Evolutionary conservation across 2,329 filamentous ascomycete genomes (phyloP), one percentile per base, ranked within the genome.

Genomic region (Fusarium setosum): DNA sequence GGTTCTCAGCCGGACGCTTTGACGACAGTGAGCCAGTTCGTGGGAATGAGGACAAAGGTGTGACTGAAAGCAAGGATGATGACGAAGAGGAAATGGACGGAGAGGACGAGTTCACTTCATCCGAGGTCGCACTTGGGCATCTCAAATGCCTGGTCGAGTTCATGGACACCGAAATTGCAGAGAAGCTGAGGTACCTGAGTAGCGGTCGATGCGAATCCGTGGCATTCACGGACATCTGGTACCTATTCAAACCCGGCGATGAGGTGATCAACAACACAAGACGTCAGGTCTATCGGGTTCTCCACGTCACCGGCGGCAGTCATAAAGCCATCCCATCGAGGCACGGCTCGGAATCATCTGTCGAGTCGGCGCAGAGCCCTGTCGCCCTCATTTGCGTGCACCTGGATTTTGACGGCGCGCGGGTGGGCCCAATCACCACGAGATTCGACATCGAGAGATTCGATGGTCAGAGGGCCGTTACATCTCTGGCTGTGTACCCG

Each of bases 291-390:
- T 62, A 62, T 13, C 54, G 34, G 13, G 26, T 62, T n/a, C 11
- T 51, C 18, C 18, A 31, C 10, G 24, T 59, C 2, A 41, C 17
- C 6, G 26, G n/a, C 26, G 6, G 35, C 3, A 9, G 18, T 2
- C 56, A 59, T 24, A 12, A n/a, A 10, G 40, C 35, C 4, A 7
- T 41, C 11, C 58, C 72, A 7, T 51, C 68, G 23, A 71, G 34
- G 34, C 34, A 32, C n/a, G n/a, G n/a, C n/a, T n/a, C n/a, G n/a
- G n/a, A n/a, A n/a, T n/a, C n/a, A n/a, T n/a, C n/a, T n/a, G n/a
- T n/a, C n/a, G n/a, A n/a, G 24, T 29, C 24, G 24, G 24, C 6
- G 24, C 8, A 35, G 34, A 61, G 49, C 68, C 17, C 23, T 45
- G 13, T 54, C 11, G 38, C 8, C 23, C 18, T 58, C n/a, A 34